Conservation (phyloP, 2,329 filamentous ascomycete species). For the Aspergillus transmontanensis region DNA sequence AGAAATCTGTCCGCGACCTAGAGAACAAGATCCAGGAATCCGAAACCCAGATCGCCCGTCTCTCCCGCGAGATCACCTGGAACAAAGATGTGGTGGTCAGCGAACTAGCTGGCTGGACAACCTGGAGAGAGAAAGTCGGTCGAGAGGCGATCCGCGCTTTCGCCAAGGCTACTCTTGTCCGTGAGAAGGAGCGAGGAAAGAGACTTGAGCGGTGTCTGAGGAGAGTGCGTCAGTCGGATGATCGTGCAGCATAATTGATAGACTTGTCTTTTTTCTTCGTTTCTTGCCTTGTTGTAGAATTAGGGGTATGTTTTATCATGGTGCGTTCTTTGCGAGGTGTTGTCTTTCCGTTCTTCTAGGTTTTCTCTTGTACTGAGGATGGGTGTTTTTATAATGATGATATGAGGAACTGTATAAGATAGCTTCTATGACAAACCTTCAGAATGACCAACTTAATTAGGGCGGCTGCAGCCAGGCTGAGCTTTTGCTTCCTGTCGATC, state of each 20-base stretch:
- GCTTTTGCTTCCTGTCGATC: background rate
- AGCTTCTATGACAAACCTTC: background rate
- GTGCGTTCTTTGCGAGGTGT: background rate
- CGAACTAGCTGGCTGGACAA: conserved; percentile 92
- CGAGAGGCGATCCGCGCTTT: conserved; percentile 73
- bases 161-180: conserved; percentile 75
- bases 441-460: background rate
- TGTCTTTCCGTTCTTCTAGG: background rate
- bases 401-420: background rate
- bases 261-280: conserved; percentile 9
- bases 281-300: background rate
- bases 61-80: conserved; percentile 83
- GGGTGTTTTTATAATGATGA: background rate
- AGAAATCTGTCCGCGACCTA: conserved; percentile 79
- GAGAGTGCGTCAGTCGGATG: conserved; percentile 49
- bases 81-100: conserved; percentile 91
- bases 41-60: conserved; percentile 68
- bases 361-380: background rate
- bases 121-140: conserved; percentile 78
- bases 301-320: background rate
- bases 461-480: too few relatives aligned
- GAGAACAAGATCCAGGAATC: conserved; percentile 75
- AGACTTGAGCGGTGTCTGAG: conserved; percentile 79
- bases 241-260: conserved; percentile 22
- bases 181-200: conserved; percentile 76